Conservation (phyloP, 768 basidiomycete species). For the Hygrophorus pudorinus region DNA sequence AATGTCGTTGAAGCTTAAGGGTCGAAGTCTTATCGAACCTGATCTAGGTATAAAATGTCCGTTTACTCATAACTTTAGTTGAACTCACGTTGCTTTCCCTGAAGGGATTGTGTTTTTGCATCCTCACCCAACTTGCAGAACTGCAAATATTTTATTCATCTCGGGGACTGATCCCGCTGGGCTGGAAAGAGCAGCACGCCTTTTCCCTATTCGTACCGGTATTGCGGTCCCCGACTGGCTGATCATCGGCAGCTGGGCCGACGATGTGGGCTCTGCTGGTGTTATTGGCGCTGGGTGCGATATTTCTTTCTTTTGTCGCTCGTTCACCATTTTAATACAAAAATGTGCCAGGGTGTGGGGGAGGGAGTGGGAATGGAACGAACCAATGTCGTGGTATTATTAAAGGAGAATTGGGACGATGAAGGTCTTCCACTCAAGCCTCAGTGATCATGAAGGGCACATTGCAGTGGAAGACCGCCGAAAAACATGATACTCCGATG, state of each 20-base stretch:
- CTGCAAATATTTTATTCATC: slow-evolving; percentile 40
- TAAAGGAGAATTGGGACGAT: slow-evolving; percentile 8
- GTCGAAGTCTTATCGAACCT: slow-evolving; percentile 16
- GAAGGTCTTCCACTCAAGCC: too few relatives aligned
- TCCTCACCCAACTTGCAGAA: slow-evolving; percentile 41
- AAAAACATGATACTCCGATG: too few relatives aligned
- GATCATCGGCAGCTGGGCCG: slow-evolving; percentile 42
- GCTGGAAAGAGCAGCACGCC: slow-evolving; percentile 55
- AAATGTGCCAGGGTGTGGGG: slow-evolving; percentile 21
- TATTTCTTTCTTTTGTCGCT: background rate
- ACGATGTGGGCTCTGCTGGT: slow-evolving; percentile 59
- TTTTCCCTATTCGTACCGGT: slow-evolving; percentile 85
- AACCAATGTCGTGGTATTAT: slow-evolving; percentile 38
- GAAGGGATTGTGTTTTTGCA: slow-evolving; percentile 54
- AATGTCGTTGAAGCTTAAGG: slow-evolving; percentile 17
- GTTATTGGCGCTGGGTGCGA: slow-evolving; percentile 69
- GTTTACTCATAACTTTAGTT: slow-evolving; percentile 9
- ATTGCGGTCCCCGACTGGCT: slow-evolving; percentile 73
- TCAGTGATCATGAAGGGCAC: too few relatives aligned
- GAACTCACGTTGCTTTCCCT: slow-evolving; percentile 14
- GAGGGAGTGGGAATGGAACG: slow-evolving; percentile 34
- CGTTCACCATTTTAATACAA: background rate
- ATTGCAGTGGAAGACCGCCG: too few relatives aligned
- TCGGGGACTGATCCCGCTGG: slow-evolving; percentile 45
- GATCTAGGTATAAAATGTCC: slow-evolving; percentile 20